Conservation (phyloP, 208 protist genomes). For the Acanthamoeba triangularis region DNA sequence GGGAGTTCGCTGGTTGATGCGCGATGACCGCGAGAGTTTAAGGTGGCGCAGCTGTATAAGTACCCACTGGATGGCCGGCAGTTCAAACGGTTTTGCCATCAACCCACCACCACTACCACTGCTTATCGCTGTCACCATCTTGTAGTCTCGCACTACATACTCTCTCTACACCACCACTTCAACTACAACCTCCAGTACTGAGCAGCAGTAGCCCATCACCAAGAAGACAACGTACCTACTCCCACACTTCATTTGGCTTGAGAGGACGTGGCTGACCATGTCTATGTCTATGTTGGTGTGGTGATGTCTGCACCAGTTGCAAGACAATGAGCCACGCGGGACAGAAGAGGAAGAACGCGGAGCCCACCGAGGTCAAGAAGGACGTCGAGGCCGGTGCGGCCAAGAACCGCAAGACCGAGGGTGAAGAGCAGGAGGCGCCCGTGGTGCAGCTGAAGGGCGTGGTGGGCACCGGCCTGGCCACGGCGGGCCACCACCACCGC, state of each 20-base stretch:
- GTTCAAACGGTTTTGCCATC: slow-evolving; percentile 10
- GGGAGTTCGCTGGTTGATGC: neutral
- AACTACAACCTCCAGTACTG: too few species aligned
- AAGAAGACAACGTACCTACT: too few species aligned
- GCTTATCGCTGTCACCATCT: neutral
- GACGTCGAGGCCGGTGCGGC: neutral
- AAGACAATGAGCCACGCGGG: neutral
- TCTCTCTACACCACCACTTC: too few species aligned
- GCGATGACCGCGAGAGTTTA: neutral
- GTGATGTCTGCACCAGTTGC: neutral
- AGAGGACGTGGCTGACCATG: too few species aligned
- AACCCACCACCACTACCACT: neutral
- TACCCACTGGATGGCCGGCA: neutral
- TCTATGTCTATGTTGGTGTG: neutral
- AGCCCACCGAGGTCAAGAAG: neutral
- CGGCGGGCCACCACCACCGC: neutral
- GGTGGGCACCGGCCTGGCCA: neutral
- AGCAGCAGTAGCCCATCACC: too few species aligned
- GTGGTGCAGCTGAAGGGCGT: slow-evolving; percentile 3
- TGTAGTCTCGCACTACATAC: too few species aligned
- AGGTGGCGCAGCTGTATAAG: neutral
- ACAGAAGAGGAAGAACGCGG: slow-evolving; percentile 8
- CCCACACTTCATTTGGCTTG: too few species aligned
- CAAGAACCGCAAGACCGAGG: neutral
- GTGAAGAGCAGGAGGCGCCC: neutral